A percentile compares a stretch with the other conserved stretches of the same genome.
Evolutionary conservation across 1,284 basidiomycete species (phyloP).

Genomic region (Trametes polyzona): DNA sequence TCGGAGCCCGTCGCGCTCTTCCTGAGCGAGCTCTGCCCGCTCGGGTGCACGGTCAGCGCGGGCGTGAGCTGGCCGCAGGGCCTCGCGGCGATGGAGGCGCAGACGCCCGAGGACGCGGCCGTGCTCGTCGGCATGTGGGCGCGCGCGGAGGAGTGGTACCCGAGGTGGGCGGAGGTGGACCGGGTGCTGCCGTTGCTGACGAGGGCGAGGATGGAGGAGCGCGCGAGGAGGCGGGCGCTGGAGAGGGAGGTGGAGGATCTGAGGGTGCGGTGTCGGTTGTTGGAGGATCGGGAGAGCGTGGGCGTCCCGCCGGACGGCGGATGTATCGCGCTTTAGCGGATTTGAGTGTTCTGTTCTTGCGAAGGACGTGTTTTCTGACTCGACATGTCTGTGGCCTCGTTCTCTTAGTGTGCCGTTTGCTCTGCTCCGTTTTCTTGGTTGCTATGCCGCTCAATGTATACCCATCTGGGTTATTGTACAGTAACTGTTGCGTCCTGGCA

Average conservation of each 20-base stretch:
- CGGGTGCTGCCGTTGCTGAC: conserved; percentile 53
- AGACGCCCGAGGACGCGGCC: conserved; percentile 13
- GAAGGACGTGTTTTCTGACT: no score
- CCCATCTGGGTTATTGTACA: no score
- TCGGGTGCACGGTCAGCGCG: conserved; percentile 43
- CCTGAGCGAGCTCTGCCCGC: conserved; percentile 52
- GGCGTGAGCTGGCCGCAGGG: conserved; percentile 36
- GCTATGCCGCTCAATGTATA: no score
- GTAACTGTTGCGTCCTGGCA: no score
- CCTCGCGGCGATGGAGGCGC: conserved; percentile 21
- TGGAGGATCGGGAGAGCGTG: conserved; percentile 43
- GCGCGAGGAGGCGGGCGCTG: conserved; percentile 42
- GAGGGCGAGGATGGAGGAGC: conserved; percentile 52
- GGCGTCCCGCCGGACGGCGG: conserved; percentile 25
- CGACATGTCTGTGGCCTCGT: no score
- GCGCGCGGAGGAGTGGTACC: conserved; percentile 38
- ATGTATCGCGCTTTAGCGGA: conserved; percentile 29
- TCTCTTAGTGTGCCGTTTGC: no score
- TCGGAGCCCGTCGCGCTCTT: conserved; percentile 52
- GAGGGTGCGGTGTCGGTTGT: conserved; percentile 47
- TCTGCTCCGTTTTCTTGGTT: no score
- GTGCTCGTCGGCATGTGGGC: conserved; percentile 22
- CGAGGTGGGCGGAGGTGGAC: conserved; percentile 48
- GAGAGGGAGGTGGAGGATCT: conserved; percentile 58
- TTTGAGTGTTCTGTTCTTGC: no score